Evolutionary conservation across 768 basidiomycete genomes (phyloP).

Genomic region (Cytidiella melzeri): DNA sequence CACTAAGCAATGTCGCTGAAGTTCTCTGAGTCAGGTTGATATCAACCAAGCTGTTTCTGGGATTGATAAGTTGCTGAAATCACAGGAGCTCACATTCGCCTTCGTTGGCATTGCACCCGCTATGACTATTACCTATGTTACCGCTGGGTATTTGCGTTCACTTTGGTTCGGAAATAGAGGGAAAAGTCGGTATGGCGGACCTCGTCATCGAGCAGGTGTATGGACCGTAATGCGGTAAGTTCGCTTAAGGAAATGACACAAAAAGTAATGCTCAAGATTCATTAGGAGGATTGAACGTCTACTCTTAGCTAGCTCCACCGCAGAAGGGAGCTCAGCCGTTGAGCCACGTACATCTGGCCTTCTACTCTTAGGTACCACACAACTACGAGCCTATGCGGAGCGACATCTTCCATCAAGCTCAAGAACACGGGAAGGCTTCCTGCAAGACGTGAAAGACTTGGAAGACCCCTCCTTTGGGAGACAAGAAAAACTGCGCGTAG

Average conservation of each 20-base stretch:
- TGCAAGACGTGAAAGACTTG: slow-evolving; percentile 79
- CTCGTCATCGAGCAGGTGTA: slow-evolving; percentile 41
- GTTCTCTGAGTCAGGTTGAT: slow-evolving; percentile 56
- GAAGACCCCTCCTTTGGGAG: slow-evolving; percentile 67
- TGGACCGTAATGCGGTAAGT: slow-evolving; percentile 69
- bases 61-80: slow-evolving; percentile 89
- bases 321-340: slow-evolving; percentile 25
- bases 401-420: slow-evolving; percentile 49
- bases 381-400: slow-evolving; percentile 61
- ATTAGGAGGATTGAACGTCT: slow-evolving; percentile 63
- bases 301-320: slow-evolving; percentile 42
- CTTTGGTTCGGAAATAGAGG: slow-evolving; percentile 47
- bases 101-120: slow-evolving; percentile 95
- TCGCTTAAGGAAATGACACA: background rate
- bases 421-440: slow-evolving; percentile 65
- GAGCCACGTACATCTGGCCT: slow-evolving; percentile 66
- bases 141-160: slow-evolving; percentile 44
- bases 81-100: slow-evolving; percentile 92
- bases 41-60: slow-evolving; percentile 85
- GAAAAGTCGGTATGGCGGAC: slow-evolving; percentile 53
- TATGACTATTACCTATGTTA: slow-evolving; percentile 69
- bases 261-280: background rate
- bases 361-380: slow-evolving; percentile 63
- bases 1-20: background rate
- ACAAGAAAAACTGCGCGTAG: slow-evolving; percentile 67